Percentiles rank a stretch among this genome's conserved stretches.
These are phyloP conservation scores for Tympanopsis confertula DNA, from an alignment of 2,329 filamentous ascomycete genomes.

Conservation along the genomic window DNA sequence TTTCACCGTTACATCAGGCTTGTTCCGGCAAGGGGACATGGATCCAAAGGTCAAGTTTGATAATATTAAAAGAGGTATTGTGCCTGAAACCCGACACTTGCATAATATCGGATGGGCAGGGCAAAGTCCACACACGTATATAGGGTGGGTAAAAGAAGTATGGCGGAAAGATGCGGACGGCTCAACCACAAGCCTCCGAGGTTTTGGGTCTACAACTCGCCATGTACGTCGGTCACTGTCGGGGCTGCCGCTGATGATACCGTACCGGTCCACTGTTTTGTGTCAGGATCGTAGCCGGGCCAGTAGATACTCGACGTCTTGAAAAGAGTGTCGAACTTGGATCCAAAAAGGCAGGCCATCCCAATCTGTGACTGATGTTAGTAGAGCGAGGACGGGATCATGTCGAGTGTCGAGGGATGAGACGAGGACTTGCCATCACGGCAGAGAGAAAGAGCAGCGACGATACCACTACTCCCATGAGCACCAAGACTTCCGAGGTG, in stretches of 20 bases:
- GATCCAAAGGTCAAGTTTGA: slow-evolving; percentile 14
- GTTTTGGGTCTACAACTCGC: too few relatives aligned
- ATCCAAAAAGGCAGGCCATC: slow-evolving; percentile 41
- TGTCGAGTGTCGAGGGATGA: slow-evolving; percentile 3
- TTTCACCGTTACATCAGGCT: slow-evolving; percentile 1
- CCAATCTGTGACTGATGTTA: slow-evolving; percentile 44
- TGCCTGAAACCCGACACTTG: slow-evolving; percentile 9
- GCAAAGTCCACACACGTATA: too few relatives aligned
- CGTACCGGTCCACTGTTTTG: neutral
- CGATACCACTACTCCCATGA: slow-evolving; percentile 54
- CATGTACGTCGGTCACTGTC: too few relatives aligned
- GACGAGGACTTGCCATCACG: slow-evolving; percentile 58
- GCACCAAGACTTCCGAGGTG: slow-evolving; percentile 48
- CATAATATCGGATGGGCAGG: neutral
- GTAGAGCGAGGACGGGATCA: neutral
- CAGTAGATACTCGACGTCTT: neutral
- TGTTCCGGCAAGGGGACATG: slow-evolving; percentile 1
- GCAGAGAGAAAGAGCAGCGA: slow-evolving; percentile 62
- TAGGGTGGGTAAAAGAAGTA: too few relatives aligned
- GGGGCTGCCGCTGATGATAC: too few relatives aligned
- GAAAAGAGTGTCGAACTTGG: neutral
- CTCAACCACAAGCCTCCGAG: too few relatives aligned
- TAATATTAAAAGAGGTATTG: slow-evolving; percentile 15
- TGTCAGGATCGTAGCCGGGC: neutral
- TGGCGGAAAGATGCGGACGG: too few relatives aligned